phyloP scores from a whole-genome alignment of 805 yeast species.

The Isabelozyma pseudorhagii region DNA sequence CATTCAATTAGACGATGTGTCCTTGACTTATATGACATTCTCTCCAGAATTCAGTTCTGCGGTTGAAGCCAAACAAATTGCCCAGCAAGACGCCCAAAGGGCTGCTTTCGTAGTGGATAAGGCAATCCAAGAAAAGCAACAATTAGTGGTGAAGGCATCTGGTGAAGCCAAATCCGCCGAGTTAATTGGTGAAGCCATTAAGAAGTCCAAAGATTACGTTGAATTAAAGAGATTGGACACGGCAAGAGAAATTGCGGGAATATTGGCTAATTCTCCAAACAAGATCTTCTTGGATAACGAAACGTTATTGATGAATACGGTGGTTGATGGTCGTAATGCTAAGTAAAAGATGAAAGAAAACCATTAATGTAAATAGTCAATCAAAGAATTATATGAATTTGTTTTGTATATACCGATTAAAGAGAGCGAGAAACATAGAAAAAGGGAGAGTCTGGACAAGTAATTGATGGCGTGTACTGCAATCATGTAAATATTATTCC shows the following conservation, averaged over 20 bases:
- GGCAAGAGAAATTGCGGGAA: slow-evolving; percentile 90
- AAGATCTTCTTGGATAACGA: slow-evolving; percentile 87
- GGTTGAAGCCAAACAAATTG: slow-evolving; percentile 98
- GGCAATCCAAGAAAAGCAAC: slow-evolving; percentile 97
- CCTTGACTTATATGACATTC: slow-evolving; percentile 94
- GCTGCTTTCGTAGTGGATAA: slow-evolving; percentile 97
- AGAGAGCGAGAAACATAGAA: not conserved
- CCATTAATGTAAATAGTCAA: slow-evolving; percentile 2
- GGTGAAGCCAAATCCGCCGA: slow-evolving; percentile 99
- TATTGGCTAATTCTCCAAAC: slow-evolving; percentile 85
- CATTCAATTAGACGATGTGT: slow-evolving; percentile 88
- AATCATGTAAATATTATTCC: too few species aligned
- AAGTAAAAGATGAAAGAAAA: not conserved
- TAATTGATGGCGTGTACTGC: too few species aligned
- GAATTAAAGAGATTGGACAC: slow-evolving; percentile 96
- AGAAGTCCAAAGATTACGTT: slow-evolving; percentile 92
- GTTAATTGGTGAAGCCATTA: slow-evolving; percentile 98
- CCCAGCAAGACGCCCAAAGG: slow-evolving; percentile 98
- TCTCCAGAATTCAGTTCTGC: slow-evolving; percentile 97
- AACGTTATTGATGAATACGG: slow-evolving; percentile 85
- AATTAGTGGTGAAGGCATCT: slow-evolving; percentile 92
- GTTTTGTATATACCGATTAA: not conserved
- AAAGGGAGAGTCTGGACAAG: too few species aligned
- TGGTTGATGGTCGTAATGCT: slow-evolving; percentile 64
- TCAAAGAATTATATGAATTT: not conserved